Conservation (phyloP, 495 filamentous ascomycete genomes). For the Stereocaulon alpinum region DNA sequence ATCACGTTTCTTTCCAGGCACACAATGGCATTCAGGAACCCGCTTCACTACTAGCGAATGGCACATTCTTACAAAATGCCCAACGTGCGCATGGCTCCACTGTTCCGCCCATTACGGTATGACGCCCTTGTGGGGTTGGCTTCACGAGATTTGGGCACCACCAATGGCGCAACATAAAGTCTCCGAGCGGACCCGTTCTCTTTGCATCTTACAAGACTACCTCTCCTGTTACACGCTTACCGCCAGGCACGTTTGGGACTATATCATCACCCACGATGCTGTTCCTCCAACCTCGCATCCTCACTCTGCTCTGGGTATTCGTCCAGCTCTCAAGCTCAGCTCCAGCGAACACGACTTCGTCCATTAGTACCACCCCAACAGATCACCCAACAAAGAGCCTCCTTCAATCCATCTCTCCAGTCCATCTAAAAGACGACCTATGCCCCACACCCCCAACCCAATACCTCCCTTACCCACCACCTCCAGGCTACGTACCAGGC, state of each 20-base stretch:
- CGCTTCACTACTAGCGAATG: neutral
- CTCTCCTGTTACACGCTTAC: neutral
- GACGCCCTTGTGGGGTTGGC: neutral
- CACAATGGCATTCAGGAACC: slow-evolving; percentile 7
- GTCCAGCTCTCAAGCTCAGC: neutral
- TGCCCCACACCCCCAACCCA: slow-evolving; percentile 21
- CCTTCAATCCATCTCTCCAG: neutral
- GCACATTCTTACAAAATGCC: neutral
- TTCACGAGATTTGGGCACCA: neutral
- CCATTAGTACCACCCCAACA: neutral
- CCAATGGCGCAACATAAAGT: neutral
- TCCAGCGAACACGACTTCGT: slow-evolving; percentile 3
- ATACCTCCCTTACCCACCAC: slow-evolving; percentile 20
- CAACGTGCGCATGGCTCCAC: neutral
- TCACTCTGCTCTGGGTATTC: neutral
- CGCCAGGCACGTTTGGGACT: neutral
- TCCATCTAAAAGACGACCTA: neutral
- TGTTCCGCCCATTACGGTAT: neutral
- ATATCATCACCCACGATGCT: neutral
- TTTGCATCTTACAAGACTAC: neutral
- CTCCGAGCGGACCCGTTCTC: neutral
- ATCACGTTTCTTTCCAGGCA: neutral
- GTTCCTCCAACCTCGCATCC: neutral
- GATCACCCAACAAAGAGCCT: neutral
- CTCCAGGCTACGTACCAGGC: slow-evolving; percentile 11